phyloP scores from a whole-genome alignment of 768 basidiomycete species.

The Tephrocybe sp. region DNA sequence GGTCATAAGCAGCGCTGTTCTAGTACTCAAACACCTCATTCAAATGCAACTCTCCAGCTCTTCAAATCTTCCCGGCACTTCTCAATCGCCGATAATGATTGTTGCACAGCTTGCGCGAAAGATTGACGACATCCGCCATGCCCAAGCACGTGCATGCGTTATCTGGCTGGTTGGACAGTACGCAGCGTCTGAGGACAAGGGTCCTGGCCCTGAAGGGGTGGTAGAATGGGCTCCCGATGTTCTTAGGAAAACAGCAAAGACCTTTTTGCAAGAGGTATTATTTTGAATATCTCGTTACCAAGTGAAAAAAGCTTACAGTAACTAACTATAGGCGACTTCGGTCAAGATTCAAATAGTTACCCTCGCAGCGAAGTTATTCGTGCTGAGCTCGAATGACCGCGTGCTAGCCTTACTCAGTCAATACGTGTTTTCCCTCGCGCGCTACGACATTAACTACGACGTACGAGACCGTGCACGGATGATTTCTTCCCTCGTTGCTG shows the following conservation, averaged over 20 bases:
- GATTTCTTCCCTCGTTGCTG: constrained; percentile 65
- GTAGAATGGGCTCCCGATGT: constrained; percentile 88
- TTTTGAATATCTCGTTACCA: not conserved
- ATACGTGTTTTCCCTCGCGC: constrained; percentile 80
- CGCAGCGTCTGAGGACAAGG: constrained; percentile 39
- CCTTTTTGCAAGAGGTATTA: constrained; percentile 68
- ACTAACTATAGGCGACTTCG: constrained; percentile 40
- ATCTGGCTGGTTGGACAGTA: constrained; percentile 95
- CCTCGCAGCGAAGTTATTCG: constrained; percentile 81
- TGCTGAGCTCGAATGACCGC: constrained; percentile 56
- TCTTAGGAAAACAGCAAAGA: constrained; percentile 72
- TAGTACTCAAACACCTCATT: constrained; percentile 83
- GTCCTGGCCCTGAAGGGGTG: constrained; percentile 49
- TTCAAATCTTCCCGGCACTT: constrained; percentile 18
- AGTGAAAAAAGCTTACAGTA: not conserved
- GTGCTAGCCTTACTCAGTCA: constrained; percentile 52
- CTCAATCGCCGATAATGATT: constrained; percentile 54
- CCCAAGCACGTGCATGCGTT: constrained; percentile 82
- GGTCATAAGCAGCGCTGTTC: constrained; percentile 76
- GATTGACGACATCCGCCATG: constrained; percentile 77
- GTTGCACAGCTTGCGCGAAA: constrained; percentile 76
- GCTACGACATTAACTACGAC: constrained; percentile 87
- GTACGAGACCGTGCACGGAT: constrained; percentile 89
- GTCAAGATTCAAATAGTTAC: constrained; percentile 86
- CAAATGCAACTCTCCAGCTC: constrained; percentile 55